phyloP scores from a whole-genome alignment of 495 filamentous ascomycete species.

The Aspergillus nidulans region DNA sequence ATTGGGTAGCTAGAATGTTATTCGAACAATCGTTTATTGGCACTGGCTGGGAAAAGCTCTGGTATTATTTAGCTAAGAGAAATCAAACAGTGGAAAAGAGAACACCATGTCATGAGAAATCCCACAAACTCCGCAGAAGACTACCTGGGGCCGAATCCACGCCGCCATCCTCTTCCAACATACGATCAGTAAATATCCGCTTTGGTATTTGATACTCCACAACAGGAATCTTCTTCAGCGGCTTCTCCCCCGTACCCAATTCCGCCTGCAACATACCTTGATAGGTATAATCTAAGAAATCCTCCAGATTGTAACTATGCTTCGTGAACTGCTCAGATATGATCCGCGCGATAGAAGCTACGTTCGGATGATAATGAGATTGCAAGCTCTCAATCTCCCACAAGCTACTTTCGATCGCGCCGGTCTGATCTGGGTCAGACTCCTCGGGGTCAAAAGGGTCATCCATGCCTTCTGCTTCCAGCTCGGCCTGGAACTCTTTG shows the following conservation, averaged over 20 bases:
- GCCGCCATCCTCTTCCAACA: slow-evolving; percentile 42
- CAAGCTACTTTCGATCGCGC: slow-evolving; percentile 84
- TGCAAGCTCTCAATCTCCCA: slow-evolving; percentile 93
- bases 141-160: slow-evolving; percentile 36
- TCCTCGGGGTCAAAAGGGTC: slow-evolving; percentile 78
- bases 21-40: neutral
- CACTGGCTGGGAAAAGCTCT: neutral
- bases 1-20: slow-evolving; percentile 10
- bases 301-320: slow-evolving; percentile 83
- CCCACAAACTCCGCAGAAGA: slow-evolving; percentile 38
- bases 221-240: slow-evolving; percentile 77
- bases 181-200: slow-evolving; percentile 62
- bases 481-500: slow-evolving; percentile 46
- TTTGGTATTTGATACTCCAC: slow-evolving; percentile 95
- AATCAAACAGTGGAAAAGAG: neutral
- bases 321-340: slow-evolving; percentile 98
- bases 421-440: slow-evolving; percentile 75
- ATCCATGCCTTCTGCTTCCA: slow-evolving; percentile 63
- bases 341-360: slow-evolving; percentile 89
- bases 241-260: slow-evolving; percentile 57
- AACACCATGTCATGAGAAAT: slow-evolving; percentile 25
- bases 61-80: slow-evolving; percentile 13
- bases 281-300: slow-evolving; percentile 96
- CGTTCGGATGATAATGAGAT: slow-evolving; percentile 94
- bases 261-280: slow-evolving; percentile 80